These are phyloP conservation scores for Mucor sp. DNA, from an alignment of 371 early-diverging fungal genomes.

Conservation along the genomic window DNA sequence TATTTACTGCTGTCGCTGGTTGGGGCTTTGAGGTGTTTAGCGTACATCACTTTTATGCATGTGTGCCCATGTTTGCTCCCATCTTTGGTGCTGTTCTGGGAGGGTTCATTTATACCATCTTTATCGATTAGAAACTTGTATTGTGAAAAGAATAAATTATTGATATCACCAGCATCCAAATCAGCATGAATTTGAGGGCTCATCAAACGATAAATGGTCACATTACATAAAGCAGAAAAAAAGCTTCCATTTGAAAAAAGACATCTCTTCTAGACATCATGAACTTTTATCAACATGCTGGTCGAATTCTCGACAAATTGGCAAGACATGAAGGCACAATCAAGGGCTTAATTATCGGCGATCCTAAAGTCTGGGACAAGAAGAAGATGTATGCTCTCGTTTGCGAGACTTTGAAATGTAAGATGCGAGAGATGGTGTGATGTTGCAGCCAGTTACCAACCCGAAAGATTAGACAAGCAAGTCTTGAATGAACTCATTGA, in stretches of 20 bases:
- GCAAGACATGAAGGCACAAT: conserved; percentile 79
- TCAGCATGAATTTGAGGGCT: background rate
- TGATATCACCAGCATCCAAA: background rate
- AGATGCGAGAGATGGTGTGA: conserved; percentile 7
- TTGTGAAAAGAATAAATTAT: background rate
- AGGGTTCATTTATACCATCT: conserved; percentile 64
- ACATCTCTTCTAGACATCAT: conserved; percentile 23
- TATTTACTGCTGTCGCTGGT: conserved; percentile 77
- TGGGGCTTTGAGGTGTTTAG: conserved; percentile 77
- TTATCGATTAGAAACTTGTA: conserved; percentile 47
- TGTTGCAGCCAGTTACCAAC: background rate
- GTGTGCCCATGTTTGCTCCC: conserved; percentile 82
- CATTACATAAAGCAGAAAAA: background rate
- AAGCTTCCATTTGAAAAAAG: background rate
- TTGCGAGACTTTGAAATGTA: conserved; percentile 93
- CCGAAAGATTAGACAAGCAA: conserved; percentile 48
- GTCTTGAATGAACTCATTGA: conserved; percentile 60
- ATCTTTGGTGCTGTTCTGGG: conserved; percentile 73
- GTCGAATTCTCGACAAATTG: conserved; percentile 71
- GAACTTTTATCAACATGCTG: conserved; percentile 82
- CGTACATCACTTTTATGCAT: conserved; percentile 65
- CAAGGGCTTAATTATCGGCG: conserved; percentile 76
- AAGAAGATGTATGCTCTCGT: conserved; percentile 88
- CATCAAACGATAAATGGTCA: background rate
- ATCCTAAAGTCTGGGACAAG: conserved; percentile 76